Conservation (phyloP, 306 rosid genomes). For the Dalbergia cultrata region DNA sequence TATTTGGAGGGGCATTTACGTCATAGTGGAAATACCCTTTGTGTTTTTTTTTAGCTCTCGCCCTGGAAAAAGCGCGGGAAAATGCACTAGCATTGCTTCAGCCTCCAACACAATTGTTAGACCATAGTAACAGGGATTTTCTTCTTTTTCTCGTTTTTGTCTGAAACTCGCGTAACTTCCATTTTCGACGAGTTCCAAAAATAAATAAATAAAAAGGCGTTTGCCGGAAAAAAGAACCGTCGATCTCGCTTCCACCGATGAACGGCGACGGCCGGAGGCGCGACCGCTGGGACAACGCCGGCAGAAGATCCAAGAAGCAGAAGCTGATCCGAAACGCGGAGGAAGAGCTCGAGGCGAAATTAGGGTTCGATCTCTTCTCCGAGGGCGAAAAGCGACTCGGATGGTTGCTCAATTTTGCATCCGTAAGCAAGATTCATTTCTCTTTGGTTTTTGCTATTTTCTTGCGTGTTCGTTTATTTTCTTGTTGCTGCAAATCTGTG, state of each 20-base stretch:
- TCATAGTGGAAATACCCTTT: neutral
- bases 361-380: conserved; percentile 82
- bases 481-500: neutral
- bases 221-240: neutral
- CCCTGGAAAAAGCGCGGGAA: conserved; percentile 51
- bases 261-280: conserved; percentile 64
- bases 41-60: too few species aligned
- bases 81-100: conserved; percentile 10
- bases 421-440: conserved; percentile 63
- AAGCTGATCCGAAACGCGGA: conserved; percentile 75
- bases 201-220: too few species aligned
- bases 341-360: conserved; percentile 87
- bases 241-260: conserved; percentile 50
- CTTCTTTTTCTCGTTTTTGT: neutral
- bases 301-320: conserved; percentile 68
- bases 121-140: neutral
- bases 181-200: neutral
- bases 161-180: neutral
- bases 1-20: conserved; percentile 25
- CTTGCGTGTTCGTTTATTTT: neutral
- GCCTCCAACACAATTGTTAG: conserved; percentile 5
- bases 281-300: conserved; percentile 52
- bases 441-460: neutral
- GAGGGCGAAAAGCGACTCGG: conserved; percentile 95
- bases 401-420: conserved; percentile 81